A percentile compares a stretch with the other conserved stretches of the same genome.
These are phyloP conservation scores for Termitomyces sp. DNA, from an alignment of 768 basidiomycete species.

Conservation along the genomic window DNA sequence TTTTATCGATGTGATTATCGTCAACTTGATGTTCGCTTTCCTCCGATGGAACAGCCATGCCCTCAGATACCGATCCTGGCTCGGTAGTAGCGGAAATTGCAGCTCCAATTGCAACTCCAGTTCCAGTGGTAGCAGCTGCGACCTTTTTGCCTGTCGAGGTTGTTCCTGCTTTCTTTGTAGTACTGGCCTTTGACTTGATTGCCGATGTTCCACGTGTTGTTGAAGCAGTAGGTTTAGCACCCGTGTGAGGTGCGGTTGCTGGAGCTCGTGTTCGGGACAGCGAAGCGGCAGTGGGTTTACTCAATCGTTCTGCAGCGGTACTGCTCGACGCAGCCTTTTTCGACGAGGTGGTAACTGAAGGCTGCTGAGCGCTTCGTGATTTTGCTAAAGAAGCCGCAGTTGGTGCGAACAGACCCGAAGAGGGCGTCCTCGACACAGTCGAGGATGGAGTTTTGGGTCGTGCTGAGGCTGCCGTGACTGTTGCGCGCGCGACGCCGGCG, in stretches of 20 bases:
- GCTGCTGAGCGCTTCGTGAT: constrained; percentile 47
- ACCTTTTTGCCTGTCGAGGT: constrained; percentile 18
- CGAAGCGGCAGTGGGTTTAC: constrained; percentile 81
- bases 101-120: not conserved
- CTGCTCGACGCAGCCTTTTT: constrained; percentile 53
- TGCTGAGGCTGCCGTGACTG: constrained; percentile 3
- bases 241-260: constrained; percentile 22
- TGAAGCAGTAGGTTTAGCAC: constrained; percentile 19
- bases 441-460: constrained; percentile 29
- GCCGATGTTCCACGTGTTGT: constrained; percentile 23
- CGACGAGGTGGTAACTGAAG: constrained; percentile 38
- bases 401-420: constrained; percentile 69
- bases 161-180: not conserved
- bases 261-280: constrained; percentile 51
- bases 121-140: constrained; percentile 16
- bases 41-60: constrained; percentile 4
- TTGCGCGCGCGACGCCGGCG: constrained; percentile 21
- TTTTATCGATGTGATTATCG: not conserved
- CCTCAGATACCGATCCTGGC: constrained; percentile 1
- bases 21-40: constrained; percentile 7
- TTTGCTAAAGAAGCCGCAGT: constrained; percentile 79
- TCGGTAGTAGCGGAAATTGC: not conserved
- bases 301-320: constrained; percentile 58
- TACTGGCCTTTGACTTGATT: constrained; percentile 14
- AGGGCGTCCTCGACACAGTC: constrained; percentile 55